Base-by-base conservation (phyloP, 257 asterid genomes). In the Nicotiana tabacum region DNA sequence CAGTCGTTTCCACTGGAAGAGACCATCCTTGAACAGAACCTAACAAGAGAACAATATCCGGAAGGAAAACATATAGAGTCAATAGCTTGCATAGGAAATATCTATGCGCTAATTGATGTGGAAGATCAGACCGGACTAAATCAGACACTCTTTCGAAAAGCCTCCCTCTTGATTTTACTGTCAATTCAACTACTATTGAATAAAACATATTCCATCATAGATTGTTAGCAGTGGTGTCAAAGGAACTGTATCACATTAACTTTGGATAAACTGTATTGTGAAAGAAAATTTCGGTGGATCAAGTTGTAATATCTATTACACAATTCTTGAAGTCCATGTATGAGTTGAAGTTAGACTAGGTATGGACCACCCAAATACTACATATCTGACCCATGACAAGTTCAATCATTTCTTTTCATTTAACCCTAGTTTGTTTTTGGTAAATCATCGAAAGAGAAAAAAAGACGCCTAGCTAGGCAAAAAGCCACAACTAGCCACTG, bases 1-100 rank as follows among this genome's bases (percentile, higher is more conserved):
- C 7, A 96, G 97, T 51, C 98, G 92, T 89, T 96, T 96, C 99
- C 99, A 96, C 88, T 96, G 99, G 90, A 96, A 96, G 86, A 91
- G 91, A 67, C 99, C 99, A 69, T 92, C 99, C 91, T 96, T 96
- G 88, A 96, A 96, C 86, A 96, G 87, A 83, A 96, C 99, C 99
- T 96, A 89, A 61, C 65, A 87, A 83, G 70, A 39, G 78, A 68
- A 79, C 55, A 64, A 37, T 39, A 39, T 61, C 16, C 57, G 9
- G 6, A 18, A 74, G 80, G 27, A 61, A 74, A 48, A 55, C 8
- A 74, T 9, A 74, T 27, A 27, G 9, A 5, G 9, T 74, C 80
- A 74, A 51, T 30, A 74, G 61, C 43, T 74, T 74, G 64, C 4
- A 35, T 39, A 74, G 64, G 80, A 74, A 74, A 48, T 43, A 72